Base-by-base conservation (phyloP, 1,139 yeast species). In the Suhomyces kunorum region DNA sequence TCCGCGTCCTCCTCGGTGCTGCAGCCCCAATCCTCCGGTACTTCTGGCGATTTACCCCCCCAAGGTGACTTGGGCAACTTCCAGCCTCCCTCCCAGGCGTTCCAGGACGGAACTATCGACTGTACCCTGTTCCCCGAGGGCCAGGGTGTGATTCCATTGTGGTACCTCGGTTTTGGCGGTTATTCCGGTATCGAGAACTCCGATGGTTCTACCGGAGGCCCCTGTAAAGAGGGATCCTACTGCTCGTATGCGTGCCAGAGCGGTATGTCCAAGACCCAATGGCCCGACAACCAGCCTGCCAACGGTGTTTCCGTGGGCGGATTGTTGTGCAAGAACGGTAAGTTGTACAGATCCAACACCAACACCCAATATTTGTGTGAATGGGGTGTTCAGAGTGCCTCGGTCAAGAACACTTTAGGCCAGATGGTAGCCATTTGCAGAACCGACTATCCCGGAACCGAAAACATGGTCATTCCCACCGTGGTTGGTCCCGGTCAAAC, bases 391-490 rank as follows among this genome's bases (percentile, higher is more conserved):
- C 66, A 80, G 46, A 65, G 83, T 46, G 95, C 95, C 38, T 58
- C 63, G 38, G 94, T 87, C 52, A 82, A 74, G 36, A 82, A 84
- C 60, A 71, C 84, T 55, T 70, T 86, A 48, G 64, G 66, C 48
- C 60, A 82, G 53, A 74, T 73, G 36, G 90, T 92, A 57, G 87
- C 97, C 44, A 74, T 90, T 57, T 90, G 98, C 77, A 84, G 96
- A 75, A 92, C 98, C 47, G 98, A 92, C 67, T 92, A 92, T 79
- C 98, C 98, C 58, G 98, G 98, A 73, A 84, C 96, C 49, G 98
- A 92, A 76, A 89, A 88, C 78, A 92, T 92, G 98, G 90, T 82
- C 55, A 77, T 90, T 48, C 98, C 98, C 62, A 90, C 97, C 47
- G 69, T 80, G 44, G 86, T 90, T 40, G 64, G 64, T 29, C 87